Conservation (phyloP, 208 protist genomes). For the Trypanosomatidae sp. region DNA sequence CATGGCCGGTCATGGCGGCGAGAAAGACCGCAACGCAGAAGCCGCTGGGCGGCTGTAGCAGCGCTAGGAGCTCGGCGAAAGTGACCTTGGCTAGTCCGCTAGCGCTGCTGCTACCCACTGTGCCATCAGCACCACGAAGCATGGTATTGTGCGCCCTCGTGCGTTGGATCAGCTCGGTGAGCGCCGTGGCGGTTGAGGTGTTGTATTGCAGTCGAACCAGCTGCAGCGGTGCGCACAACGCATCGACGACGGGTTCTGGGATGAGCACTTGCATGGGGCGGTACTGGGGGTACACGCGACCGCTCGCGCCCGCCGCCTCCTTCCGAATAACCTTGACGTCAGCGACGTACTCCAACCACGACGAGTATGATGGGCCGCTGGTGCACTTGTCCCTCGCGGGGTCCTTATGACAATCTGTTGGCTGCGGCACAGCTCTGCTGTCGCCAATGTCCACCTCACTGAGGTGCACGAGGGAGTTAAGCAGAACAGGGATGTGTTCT, state of each 20-base stretch:
- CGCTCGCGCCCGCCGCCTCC: not conserved
- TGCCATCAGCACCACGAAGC: not conserved
- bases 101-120: not conserved
- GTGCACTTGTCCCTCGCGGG: not conserved
- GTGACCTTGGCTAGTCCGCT: not conserved
- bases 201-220: not conserved
- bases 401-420: not conserved
- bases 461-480: slow-evolving; percentile 7
- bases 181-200: not conserved
- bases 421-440: not conserved
- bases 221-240: slow-evolving; percentile 4
- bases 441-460: not conserved
- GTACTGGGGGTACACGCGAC: slow-evolving; percentile 16
- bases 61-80: not conserved
- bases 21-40: slow-evolving; percentile 5
- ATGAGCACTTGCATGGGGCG: slow-evolving; percentile 21
- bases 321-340: slow-evolving; percentile 9
- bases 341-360: slow-evolving; percentile 19
- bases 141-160: not conserved
- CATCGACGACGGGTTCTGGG: not conserved
- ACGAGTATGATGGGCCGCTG: not conserved
- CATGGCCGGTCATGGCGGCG: slow-evolving; percentile 9
- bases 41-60: slow-evolving; percentile 8
- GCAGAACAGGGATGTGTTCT: slow-evolving; percentile 24
- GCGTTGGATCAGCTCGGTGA: slow-evolving; percentile 1